Evolutionary conservation across 768 basidiomycete species (phyloP), one percentile per base, ranked within the genome.

Genomic region (Cystofilobasidium capitatum): DNA sequence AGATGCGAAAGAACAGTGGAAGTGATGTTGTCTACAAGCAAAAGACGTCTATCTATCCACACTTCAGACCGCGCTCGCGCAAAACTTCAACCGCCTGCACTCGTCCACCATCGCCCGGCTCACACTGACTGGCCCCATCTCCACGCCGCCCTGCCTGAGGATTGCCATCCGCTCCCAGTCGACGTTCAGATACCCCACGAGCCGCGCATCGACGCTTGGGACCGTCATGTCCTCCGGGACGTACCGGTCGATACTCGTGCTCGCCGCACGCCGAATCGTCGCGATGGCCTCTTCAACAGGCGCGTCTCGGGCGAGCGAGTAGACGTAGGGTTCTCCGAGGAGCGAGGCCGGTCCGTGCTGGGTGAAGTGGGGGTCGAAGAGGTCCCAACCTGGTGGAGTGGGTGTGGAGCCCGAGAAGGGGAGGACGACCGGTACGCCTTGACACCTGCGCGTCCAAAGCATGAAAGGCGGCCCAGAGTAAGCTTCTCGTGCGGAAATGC

Each of bases 301-400:
- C 7, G 31, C 29, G 7, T 26, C 20, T 8, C n/a, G 44, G 39
- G 36, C 33, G 45, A 63, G 24, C 36, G 62, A 63, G 36, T 63
- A 63, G 6, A 63, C 45, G 44, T 63, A 54, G 12, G 62, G 62
- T 20, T 36, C 36, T 16, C 62, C 62, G 20, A 63, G 44, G 6
- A 51, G 49, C 3, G 62, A 42, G n/a, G 62, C 62, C 24, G 62
- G 62, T 14, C 62, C 62, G 31, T 63, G 62, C 49, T 63, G 62
- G 49, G 49, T 37, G 13, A 39, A 13, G 9, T 44, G 7, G 14
- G 44, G 39, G 35, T 63, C 39, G 42, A 49, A 63, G 2, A 63
- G 62, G n/a, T 47, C 62, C 62, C 62, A 63, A 4, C 62, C 62
- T 22, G 8, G 17, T 2, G 49, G 49, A 22, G 45, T 49, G 1